phyloP scores from a whole-genome alignment of 257 asterid genomes.

The Echium plantagineum region DNA sequence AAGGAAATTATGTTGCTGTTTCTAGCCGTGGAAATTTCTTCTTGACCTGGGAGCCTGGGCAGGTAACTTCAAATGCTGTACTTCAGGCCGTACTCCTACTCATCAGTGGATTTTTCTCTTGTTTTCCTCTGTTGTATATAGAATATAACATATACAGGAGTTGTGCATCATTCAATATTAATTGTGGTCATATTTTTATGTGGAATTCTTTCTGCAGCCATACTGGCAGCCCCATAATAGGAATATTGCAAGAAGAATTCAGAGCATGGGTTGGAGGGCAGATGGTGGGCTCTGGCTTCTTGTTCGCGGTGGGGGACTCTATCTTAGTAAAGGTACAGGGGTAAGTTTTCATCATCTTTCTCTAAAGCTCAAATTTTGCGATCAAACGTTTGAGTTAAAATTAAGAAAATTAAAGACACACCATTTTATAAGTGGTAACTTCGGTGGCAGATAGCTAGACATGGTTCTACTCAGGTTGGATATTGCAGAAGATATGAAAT shows the following conservation, averaged over 20 bases:
- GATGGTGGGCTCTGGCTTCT: slow-evolving; percentile 99
- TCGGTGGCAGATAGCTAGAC: background rate
- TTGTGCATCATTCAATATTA: background rate
- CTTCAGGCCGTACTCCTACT: background rate
- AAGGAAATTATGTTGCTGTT: slow-evolving; percentile 92
- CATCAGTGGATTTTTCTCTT: background rate
- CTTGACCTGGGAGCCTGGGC: slow-evolving; percentile 99
- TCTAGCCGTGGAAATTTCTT: slow-evolving; percentile 99
- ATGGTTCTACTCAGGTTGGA: background rate
- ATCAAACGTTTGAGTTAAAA: background rate
- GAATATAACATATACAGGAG: background rate
- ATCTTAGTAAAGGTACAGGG: slow-evolving; percentile 94
- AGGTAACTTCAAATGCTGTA: slow-evolving; percentile 37
- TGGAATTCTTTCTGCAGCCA: slow-evolving; percentile 40
- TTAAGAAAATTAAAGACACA: background rate
- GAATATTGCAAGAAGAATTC: slow-evolving; percentile 89
- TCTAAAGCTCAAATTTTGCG: background rate
- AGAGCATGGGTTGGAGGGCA: slow-evolving; percentile 98
- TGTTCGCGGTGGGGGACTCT: slow-evolving; percentile 96
- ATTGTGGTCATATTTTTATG: background rate
- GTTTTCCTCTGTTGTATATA: background rate
- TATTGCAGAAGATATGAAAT: too few relatives aligned
- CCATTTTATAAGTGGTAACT: background rate
- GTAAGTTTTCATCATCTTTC: slow-evolving; percentile 29
- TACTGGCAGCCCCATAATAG: slow-evolving; percentile 98